Base-by-base conservation (phyloP, 2,329 filamentous ascomycete genomes). In the Sporothrix dimorphospora region DNA sequence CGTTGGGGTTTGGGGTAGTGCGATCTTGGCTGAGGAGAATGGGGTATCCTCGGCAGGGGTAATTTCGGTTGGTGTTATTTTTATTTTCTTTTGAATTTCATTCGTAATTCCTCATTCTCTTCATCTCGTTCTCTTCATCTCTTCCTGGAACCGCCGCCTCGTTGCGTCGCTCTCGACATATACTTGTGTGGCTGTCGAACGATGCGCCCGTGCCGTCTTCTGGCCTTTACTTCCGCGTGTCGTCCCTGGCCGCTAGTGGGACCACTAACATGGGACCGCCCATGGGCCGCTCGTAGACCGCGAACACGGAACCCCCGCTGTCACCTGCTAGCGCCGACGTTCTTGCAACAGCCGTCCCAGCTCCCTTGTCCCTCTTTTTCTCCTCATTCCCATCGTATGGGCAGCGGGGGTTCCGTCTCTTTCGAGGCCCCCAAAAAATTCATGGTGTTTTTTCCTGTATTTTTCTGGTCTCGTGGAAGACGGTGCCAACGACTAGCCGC, bases 221-320 rank as follows among this genome's bases (percentile, higher is more conserved):
- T 42, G 16, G 27, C 34, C 57, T n/a, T 61, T 34, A n/a, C 16
- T 4, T 21, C 19, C n/a, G 19, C 42, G 19, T 21, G 19, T 24
- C 42, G 30, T 40, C 34, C 6, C n/a, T 21, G 34, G 24, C 21
- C 49, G 7, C n/a, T 21, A 57, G 53, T 27, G 53, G 53, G n/a
- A 19, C 53, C 34, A 63, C 57, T 63, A 65, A 65, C 40, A 65
- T 8, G 59, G 4, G 6, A 47, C 14, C 14, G 5, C 2, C 5
- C 21, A 12, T 4, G 4, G 6, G 16, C 14, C 14, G 5, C 2
- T 9, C 21, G 16, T 4, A 9, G 9, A 27, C 42, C 40, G 42
- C 42, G 34, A 24, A 55, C 30, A 68, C 65, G 65, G 65, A 40
- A 68, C 65, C 65, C 1, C 65, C 65, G 65, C 65, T 53, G 63